A percentile compares a stretch with the other conserved stretches of the same genome.
These are phyloP conservation scores for Davidsoniella eucalypti DNA, from an alignment of 2,329 filamentous ascomycete species.

Conservation along the genomic window DNA sequence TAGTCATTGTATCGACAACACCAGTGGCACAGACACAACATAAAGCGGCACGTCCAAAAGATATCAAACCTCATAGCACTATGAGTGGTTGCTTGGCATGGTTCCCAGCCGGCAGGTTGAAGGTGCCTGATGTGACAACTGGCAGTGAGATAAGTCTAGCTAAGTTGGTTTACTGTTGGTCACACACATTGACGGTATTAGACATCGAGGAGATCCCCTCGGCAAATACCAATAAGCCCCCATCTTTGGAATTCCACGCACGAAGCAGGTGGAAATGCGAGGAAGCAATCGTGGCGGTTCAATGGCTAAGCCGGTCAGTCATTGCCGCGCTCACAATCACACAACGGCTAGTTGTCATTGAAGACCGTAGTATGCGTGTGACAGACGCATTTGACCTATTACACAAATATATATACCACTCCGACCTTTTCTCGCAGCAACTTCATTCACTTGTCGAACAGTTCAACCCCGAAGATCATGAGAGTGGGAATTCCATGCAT, in stretches of 20 bases:
- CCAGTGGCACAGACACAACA: constrained; percentile 93
- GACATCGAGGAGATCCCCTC: constrained; percentile 62
- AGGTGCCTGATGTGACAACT: constrained; percentile 50
- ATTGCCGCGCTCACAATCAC: constrained; percentile 85
- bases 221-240: constrained; percentile 59
- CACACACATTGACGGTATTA: constrained; percentile 84
- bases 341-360: constrained; percentile 79
- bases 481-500: constrained; percentile 78
- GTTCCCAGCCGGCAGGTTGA: constrained; percentile 92
- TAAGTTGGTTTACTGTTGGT: constrained; percentile 97
- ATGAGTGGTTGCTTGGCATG: constrained; percentile 90
- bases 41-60: constrained; percentile 80
- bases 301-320: constrained; percentile 92
- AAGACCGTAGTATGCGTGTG: constrained; percentile 75
- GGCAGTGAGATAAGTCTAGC: constrained; percentile 57
- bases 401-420: constrained; percentile 81
- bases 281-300: constrained; percentile 87
- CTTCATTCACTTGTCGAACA: constrained; percentile 74
- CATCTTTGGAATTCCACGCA: constrained; percentile 61
- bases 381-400: constrained; percentile 90
- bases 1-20: constrained; percentile 95
- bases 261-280: constrained; percentile 85
- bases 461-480: constrained; percentile 37
- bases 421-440: constrained; percentile 78
- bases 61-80: constrained; percentile 74